Conservation (phyloP, 176 grass and related monocot genomes). For the Oryza glaberrima region DNA sequence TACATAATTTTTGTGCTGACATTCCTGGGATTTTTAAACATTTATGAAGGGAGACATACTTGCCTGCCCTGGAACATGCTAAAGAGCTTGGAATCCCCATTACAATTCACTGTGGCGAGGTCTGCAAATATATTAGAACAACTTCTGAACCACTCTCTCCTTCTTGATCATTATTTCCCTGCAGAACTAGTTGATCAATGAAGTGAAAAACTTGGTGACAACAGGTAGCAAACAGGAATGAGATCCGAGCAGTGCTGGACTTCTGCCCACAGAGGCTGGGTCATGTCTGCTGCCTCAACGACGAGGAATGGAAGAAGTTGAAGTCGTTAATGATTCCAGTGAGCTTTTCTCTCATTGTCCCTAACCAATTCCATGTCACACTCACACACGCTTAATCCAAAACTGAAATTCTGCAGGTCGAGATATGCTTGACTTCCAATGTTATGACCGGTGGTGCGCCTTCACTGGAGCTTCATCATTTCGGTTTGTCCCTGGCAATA, state of each 20-base stretch:
- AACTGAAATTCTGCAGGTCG: conserved; percentile 61
- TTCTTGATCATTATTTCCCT: conserved; percentile 12
- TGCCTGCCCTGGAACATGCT: conserved; percentile 83
- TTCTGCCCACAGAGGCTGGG: conserved; percentile 82
- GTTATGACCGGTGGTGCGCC: conserved; percentile 73
- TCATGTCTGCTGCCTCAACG: conserved; percentile 83
- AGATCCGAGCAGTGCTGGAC: conserved; percentile 78
- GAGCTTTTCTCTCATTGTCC: conserved; percentile 28
- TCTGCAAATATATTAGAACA: conserved; percentile 28
- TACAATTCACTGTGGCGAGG: conserved; percentile 94
- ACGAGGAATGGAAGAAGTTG: conserved; percentile 75
- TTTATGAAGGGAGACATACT: conserved; percentile 75
- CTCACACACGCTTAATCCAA: background rate
- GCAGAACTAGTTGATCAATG: conserved; percentile 33
- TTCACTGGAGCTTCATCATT: conserved; percentile 81
- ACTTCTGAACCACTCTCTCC: conserved; percentile 5
- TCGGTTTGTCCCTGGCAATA: conserved; percentile 50
- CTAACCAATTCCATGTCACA: background rate
- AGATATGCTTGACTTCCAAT: conserved; percentile 99
- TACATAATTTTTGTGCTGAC: conserved; percentile 36
- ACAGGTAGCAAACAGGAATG: conserved; percentile 82
- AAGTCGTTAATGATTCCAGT: conserved; percentile 76
- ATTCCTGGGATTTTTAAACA: background rate
- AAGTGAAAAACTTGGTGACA: conserved; percentile 57
- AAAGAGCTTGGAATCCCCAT: conserved; percentile 79